Percentiles rank a stretch among this genome's conserved stretches.
Evolutionary conservation across 257 asterid genomes (phyloP).

Genomic region (Ophiorrhiza pumila): DNA sequence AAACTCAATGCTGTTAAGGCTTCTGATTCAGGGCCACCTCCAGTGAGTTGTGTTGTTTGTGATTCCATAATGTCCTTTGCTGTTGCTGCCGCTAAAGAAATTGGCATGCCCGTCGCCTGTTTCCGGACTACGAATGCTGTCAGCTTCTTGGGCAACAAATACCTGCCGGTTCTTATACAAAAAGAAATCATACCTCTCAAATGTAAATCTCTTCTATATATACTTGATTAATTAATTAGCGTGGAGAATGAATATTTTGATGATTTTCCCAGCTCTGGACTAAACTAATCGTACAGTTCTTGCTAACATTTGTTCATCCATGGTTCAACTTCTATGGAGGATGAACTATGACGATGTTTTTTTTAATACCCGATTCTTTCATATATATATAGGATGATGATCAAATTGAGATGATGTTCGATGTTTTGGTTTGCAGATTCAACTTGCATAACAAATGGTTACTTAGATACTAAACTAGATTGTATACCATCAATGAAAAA

Average conservation of each 20-base stretch:
- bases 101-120: slow-evolving; percentile 21
- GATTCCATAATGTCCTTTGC: slow-evolving; percentile 26
- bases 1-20: slow-evolving; percentile 11
- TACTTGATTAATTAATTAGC: no score
- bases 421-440: slow-evolving; percentile 26
- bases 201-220: slow-evolving; percentile 14
- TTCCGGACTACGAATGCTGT: slow-evolving; percentile 23
- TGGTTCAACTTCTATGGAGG: no score
- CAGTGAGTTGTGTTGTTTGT: slow-evolving; percentile 27
- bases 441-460: slow-evolving; percentile 22
- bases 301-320: no score
- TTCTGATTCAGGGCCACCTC: background rate
- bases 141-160: slow-evolving; percentile 17
- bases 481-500: slow-evolving; percentile 38
- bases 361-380: no score
- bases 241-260: no score
- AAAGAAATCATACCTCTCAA: slow-evolving; percentile 25
- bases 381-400: no score
- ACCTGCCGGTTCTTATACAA: slow-evolving; percentile 9
- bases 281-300: no score
- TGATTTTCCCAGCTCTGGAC: no score
- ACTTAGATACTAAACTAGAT: slow-evolving; percentile 23
- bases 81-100: slow-evolving; percentile 24
- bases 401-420: background rate
- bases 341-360: no score